Percentiles rank a stretch among this genome's conserved stretches.
phyloP scores from a whole-genome alignment of 768 basidiomycete species.

The Arthromyces matolae region DNA sequence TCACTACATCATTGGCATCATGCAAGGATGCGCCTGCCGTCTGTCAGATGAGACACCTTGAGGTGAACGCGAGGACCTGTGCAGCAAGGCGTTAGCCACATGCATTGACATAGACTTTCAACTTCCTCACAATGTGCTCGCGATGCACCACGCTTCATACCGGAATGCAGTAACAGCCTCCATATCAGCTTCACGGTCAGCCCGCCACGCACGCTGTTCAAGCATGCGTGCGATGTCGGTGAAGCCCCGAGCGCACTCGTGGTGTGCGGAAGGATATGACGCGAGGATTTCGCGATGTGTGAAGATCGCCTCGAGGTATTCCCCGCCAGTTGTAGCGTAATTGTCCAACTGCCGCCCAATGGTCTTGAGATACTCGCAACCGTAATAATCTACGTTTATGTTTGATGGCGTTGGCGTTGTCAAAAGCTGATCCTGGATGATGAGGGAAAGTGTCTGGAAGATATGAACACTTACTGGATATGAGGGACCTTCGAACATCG shows the following conservation, averaged over 20 bases:
- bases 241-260: constrained; percentile 59
- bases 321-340: constrained; percentile 61
- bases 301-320: constrained; percentile 75
- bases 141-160: constrained; percentile 65
- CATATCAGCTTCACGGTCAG: constrained; percentile 64
- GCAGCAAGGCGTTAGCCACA: neutral
- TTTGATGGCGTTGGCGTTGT: constrained; percentile 41
- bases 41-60: constrained; percentile 3
- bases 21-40: constrained; percentile 20
- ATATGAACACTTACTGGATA: constrained; percentile 33
- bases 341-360: constrained; percentile 54
- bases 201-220: constrained; percentile 63
- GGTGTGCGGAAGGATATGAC: constrained; percentile 61
- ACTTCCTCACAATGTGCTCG: constrained; percentile 31
- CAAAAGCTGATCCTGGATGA: constrained; percentile 13
- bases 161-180: constrained; percentile 69
- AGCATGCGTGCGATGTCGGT: constrained; percentile 61
- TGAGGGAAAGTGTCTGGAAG: neutral
- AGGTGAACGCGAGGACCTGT: constrained; percentile 9
- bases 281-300: constrained; percentile 68
- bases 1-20: constrained; percentile 26
- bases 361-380: constrained; percentile 61
- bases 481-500: constrained; percentile 43
- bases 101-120: neutral
- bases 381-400: constrained; percentile 41